phyloP scores from a whole-genome alignment of 805 yeast species.

The Maudiozyma turicensis region DNA sequence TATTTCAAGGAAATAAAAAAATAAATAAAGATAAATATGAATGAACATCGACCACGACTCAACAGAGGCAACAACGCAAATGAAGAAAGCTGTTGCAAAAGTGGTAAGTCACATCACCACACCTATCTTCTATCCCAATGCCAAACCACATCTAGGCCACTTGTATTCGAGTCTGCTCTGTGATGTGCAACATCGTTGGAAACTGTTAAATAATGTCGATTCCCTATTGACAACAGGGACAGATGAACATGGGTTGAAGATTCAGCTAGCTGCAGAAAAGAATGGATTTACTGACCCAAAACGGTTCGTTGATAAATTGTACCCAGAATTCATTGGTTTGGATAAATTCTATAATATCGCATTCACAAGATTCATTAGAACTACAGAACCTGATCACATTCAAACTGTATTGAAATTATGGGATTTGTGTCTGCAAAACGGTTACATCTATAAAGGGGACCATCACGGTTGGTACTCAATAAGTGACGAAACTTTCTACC shows the following conservation, averaged over 20 bases:
- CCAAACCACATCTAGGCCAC: conserved; percentile 90
- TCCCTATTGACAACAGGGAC: conserved; percentile 78
- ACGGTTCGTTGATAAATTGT: conserved; percentile 60
- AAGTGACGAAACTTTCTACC: conserved; percentile 89
- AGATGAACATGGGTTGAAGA: conserved; percentile 94
- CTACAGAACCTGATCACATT: conserved; percentile 78
- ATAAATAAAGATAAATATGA: too few species aligned
- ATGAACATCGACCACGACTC: not conserved
- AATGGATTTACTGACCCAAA: conserved; percentile 44
- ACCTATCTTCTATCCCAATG: conserved; percentile 95
- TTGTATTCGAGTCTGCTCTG: conserved; percentile 77
- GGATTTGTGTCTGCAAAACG: conserved; percentile 48
- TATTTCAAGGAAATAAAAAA: not conserved
- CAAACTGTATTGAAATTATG: conserved; percentile 60
- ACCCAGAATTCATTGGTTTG: conserved; percentile 51
- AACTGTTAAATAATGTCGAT: conserved; percentile 34
- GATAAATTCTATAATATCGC: conserved; percentile 49
- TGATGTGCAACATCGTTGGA: conserved; percentile 75
- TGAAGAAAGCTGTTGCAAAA: not conserved
- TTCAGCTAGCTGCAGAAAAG: conserved; percentile 70
- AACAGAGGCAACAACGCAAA: not conserved
- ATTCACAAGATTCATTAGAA: conserved; percentile 74
- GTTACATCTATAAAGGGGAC: conserved; percentile 66
- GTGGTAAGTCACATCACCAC: conserved; percentile 51
- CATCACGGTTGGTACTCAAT: conserved; percentile 94